Evolutionary conservation across 2,329 filamentous ascomycete genomes (phyloP).

Genomic region (Cordyceps militaris): DNA sequence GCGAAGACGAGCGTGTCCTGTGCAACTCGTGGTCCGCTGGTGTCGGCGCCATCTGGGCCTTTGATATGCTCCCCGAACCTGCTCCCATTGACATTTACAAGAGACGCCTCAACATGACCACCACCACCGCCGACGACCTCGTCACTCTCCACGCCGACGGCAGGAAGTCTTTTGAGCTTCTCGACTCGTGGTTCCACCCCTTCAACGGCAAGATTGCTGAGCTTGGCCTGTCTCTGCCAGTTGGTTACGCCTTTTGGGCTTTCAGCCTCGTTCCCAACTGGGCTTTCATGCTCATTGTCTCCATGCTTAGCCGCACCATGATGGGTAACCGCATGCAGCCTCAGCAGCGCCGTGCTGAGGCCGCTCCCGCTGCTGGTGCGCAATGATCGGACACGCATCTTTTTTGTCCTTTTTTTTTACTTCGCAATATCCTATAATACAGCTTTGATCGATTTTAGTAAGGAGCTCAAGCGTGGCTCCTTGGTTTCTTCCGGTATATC

Average conservation of each 20-base stretch:
- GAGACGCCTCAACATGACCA: slow-evolving; percentile 63
- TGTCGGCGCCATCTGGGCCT: slow-evolving; percentile 58
- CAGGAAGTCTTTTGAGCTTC: slow-evolving; percentile 39
- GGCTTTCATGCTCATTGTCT: slow-evolving; percentile 70
- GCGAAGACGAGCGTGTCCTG: slow-evolving; percentile 65
- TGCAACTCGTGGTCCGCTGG: slow-evolving; percentile 67
- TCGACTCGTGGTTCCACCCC: slow-evolving; percentile 67
- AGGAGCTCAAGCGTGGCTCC: slow-evolving; percentile 10
- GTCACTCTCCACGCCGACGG: slow-evolving; percentile 49
- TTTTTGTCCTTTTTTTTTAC: neutral
- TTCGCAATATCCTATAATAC: slow-evolving; percentile 7
- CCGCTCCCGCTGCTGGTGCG: neutral
- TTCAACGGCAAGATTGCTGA: slow-evolving; percentile 62
- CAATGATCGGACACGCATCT: slow-evolving; percentile 7
- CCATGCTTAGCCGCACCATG: slow-evolving; percentile 64
- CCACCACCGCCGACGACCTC: slow-evolving; percentile 57
- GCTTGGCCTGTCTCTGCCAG: slow-evolving; percentile 53
- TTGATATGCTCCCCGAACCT: slow-evolving; percentile 59
- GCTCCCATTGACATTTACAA: slow-evolving; percentile 57
- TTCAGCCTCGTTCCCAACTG: slow-evolving; percentile 64
- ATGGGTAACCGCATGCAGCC: slow-evolving; percentile 42
- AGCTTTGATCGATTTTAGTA: slow-evolving; percentile 6
- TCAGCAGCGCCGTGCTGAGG: slow-evolving; percentile 10
- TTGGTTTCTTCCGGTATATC: slow-evolving; percentile 9
- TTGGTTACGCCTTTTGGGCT: slow-evolving; percentile 61